Evolutionary conservation across 202 grass and related monocot genomes (phyloP), one percentile per base, ranked within the genome.

Genomic region (Zoysia matrella): DNA sequence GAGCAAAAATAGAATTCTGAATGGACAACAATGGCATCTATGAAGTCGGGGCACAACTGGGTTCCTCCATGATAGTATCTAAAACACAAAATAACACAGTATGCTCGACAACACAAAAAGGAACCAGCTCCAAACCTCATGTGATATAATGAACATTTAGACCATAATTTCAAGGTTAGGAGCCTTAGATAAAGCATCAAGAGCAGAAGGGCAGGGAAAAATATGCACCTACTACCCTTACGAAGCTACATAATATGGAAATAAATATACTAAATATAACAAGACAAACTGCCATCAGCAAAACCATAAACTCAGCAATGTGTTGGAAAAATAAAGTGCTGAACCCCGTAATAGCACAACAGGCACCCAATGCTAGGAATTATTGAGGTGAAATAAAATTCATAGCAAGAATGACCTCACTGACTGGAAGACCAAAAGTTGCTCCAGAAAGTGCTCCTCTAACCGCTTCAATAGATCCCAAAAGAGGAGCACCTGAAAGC

Each of bases 361-460:
- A 63, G 13, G 4, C 48, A 79, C 46, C 65, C 3, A 44, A 65
- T 65, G 55, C 63, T n/a, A 49, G 3, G 6, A 60, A 47, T 69
- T 69, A 58, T 80, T 48, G 73, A 51, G 16, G 57, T 22, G 53
- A 75, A 51, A 6, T 41, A 57, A 72, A 72, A 62, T 18, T 80
- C 51, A 75, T 14, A 73, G 65, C 57, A 75, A 62, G 39, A 69
- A 54, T 56, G 30, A 88, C 94, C 94, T 97, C 94, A 69, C 86
- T 86, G 78, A 98, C 67, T 82, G 92, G 95, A 86, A 98, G 95
- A 67, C 95, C 95, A 80, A 91, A 98, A 50, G 92, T 98, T 65
- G 76, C 3, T 81, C 92, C 95, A 61, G 88, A 93, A 76, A 98
- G 88, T 86, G 77, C 74, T 39, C 76, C 88, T 88, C 73, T 92